Percentiles rank a stretch among this genome's conserved stretches.
phyloP scores from a whole-genome alignment of 768 basidiomycete genomes.

The Kwoniella sp. region DNA sequence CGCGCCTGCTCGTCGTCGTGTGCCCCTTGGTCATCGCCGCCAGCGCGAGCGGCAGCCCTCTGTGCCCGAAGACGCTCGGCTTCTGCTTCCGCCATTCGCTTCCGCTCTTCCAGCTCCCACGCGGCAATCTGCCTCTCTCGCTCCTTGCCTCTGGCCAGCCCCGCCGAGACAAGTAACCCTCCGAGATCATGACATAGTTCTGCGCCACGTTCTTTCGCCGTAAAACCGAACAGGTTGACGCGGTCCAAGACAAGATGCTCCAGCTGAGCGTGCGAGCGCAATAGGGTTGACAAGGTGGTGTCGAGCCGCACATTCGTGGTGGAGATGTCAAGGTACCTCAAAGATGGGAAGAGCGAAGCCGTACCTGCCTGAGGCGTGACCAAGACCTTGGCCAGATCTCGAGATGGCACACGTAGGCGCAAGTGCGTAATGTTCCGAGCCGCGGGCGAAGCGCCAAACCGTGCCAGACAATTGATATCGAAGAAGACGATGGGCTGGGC shows the following conservation, averaged over 20 bases:
- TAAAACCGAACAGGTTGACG: constrained; percentile 58
- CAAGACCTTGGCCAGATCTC: constrained; percentile 45
- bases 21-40: constrained; percentile 12
- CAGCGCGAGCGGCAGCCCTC: not conserved
- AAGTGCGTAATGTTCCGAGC: constrained; percentile 57
- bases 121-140: constrained; percentile 58
- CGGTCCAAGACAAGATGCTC: constrained; percentile 68
- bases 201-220: constrained; percentile 55
- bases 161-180: constrained; percentile 60
- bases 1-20: constrained; percentile 11
- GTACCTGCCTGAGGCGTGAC: constrained; percentile 19
- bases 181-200: constrained; percentile 64
- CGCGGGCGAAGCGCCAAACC: constrained; percentile 54
- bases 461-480: constrained; percentile 57
- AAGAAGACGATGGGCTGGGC: constrained; percentile 90
- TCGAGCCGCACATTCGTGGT: constrained; percentile 56
- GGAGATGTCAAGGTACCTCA: constrained; percentile 70
- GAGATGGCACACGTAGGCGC: constrained; percentile 67
- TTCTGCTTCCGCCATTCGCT: constrained; percentile 34
- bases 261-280: constrained; percentile 57
- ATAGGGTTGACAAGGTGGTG: constrained; percentile 51
- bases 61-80: constrained; percentile 6
- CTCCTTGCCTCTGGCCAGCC: constrained; percentile 61
- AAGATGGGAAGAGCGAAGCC: constrained; percentile 52
- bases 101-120: constrained; percentile 38